A percentile compares a stretch with the other conserved stretches of the same genome.
Evolutionary conservation across 768 basidiomycete genomes (phyloP).

Genomic region (Tylopilus plumbeoviolaceoides): DNA sequence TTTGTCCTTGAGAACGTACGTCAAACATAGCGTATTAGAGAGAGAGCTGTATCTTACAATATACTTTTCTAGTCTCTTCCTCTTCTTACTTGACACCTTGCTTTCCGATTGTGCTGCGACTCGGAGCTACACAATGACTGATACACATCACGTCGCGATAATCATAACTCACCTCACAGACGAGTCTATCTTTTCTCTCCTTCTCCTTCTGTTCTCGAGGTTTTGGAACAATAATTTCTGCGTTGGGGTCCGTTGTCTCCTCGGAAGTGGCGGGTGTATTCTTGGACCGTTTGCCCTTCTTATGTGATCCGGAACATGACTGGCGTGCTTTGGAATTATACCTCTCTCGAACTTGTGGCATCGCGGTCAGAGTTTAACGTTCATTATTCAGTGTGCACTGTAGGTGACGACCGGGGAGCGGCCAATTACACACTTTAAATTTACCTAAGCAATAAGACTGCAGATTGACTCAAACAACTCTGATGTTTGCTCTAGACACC

Average conservation of each 20-base stretch:
- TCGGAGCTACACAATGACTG: constrained; percentile 21
- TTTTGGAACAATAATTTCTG: constrained; percentile 54
- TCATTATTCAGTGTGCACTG: neutral
- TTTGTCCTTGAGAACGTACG: constrained; percentile 57
- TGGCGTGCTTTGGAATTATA: constrained; percentile 69
- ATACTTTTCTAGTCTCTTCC: constrained; percentile 86
- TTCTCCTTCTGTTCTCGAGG: constrained; percentile 56
- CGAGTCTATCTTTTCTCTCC: constrained; percentile 55
- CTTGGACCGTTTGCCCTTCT: constrained; percentile 54
- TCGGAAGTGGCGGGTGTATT: constrained; percentile 20
- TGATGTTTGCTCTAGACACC: too few species aligned
- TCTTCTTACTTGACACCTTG: constrained; percentile 81
- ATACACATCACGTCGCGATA: neutral
- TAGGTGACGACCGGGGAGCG: too few species aligned
- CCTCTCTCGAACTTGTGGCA: constrained; percentile 28
- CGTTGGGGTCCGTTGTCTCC: constrained; percentile 49
- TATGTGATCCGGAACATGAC: constrained; percentile 55
- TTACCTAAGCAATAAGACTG: too few species aligned
- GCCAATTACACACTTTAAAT: too few species aligned
- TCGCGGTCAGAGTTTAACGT: neutral
- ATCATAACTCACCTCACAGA: constrained; percentile 50
- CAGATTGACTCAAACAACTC: too few species aligned
- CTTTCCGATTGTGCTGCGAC: constrained; percentile 51
- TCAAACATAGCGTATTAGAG: neutral
- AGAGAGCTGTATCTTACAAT: constrained; percentile 52